phyloP scores from a whole-genome alignment of 2,329 filamentous ascomycete species.

The Pyrenophora teres region DNA sequence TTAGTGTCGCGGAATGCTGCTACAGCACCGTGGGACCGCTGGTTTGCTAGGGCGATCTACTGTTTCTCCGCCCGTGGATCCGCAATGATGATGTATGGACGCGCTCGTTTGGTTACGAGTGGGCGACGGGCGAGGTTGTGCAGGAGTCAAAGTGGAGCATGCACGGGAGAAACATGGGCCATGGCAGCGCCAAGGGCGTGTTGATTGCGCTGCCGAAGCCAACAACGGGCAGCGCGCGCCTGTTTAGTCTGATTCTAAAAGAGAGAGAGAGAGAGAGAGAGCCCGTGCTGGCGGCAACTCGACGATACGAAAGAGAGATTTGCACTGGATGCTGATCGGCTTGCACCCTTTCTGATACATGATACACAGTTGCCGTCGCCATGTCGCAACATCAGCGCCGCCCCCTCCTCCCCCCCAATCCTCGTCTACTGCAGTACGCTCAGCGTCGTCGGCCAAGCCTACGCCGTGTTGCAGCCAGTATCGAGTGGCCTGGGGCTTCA shows the following conservation, averaged over 20 bases:
- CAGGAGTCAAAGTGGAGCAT: conserved; percentile 25
- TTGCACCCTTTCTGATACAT: too few species aligned
- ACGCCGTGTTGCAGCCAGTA: conserved; percentile 12
- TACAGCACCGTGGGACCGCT: conserved; percentile 18
- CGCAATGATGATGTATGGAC: conserved; percentile 27
- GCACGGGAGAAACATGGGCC: conserved; percentile 15
- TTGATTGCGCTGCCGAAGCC: conserved; percentile 10
- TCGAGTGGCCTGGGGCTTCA: conserved; percentile 18
- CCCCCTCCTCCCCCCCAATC: not conserved
- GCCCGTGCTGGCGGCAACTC: not conserved
- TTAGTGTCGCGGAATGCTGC: conserved; percentile 29
- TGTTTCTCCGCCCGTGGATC: conserved; percentile 21
- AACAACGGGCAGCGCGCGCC: conserved; percentile 1
- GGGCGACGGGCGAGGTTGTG: conserved; percentile 15
- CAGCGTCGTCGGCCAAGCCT: not conserved
- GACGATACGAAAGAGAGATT: not conserved
- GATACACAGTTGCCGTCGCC: not conserved
- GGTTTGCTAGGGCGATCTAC: conserved; percentile 9
- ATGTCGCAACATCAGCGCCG: not conserved
- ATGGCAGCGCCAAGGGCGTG: conserved; percentile 12
- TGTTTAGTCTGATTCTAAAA: not conserved
- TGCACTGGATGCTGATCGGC: too few species aligned
- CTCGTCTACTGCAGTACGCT: too few species aligned
- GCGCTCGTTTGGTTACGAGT: conserved; percentile 3
- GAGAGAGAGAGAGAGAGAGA: too few species aligned